Base-by-base conservation (phyloP, 495 filamentous ascomycete genomes). In the Talaromyces proteolyticus region DNA sequence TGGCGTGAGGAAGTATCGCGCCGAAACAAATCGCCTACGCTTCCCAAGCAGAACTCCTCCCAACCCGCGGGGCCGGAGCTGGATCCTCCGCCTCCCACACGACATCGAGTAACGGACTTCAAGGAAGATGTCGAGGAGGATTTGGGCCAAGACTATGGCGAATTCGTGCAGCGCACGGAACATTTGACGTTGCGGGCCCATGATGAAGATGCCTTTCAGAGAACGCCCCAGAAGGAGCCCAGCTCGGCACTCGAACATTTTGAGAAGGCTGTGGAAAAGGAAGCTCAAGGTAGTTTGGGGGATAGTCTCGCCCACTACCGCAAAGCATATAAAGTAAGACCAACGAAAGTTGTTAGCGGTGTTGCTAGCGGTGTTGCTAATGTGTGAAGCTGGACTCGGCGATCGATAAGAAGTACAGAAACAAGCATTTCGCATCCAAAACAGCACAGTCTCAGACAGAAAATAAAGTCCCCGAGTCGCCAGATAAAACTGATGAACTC, bases 281-380 rank as follows among this genome's bases (percentile, higher is more conserved):
- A 97, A 67, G 75, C 75, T 0, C 82, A 84, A 50, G 93, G 93
- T 0, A 92, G 77, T 49, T 69, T 97, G 17, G 92, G 93, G 3
- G 93, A 97, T 54, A 96, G 93, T 65, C 58, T 98, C 41, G 81
- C 76, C 52, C 80, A 93, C 53, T 97, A 98, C 61, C 79, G 93
- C 47, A 89, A 88, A 60, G 93, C 93, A 3, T 97, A 91, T 58
- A 79, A 84, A 57, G 89, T 92, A 66, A 57, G 67, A 24, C 22
- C 39, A n/a, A n/a, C n/a, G n/a, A n/a, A n/a, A n/a, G 19, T 17
- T 24, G 52, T 19, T 7, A 1, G 6, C 21, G n/a, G n/a, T n/a
- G n/a, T n/a, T n/a, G n/a, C n/a, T n/a, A n/a, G n/a, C n/a, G n/a
- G n/a, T n/a, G n/a, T 36, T 47, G 37, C 59, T 70, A 44, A 67